A percentile compares a stretch with the other conserved stretches of the same genome.
phyloP scores from a whole-genome alignment of 2,329 filamentous ascomycete genomes.

The Nothopassalora personata region DNA sequence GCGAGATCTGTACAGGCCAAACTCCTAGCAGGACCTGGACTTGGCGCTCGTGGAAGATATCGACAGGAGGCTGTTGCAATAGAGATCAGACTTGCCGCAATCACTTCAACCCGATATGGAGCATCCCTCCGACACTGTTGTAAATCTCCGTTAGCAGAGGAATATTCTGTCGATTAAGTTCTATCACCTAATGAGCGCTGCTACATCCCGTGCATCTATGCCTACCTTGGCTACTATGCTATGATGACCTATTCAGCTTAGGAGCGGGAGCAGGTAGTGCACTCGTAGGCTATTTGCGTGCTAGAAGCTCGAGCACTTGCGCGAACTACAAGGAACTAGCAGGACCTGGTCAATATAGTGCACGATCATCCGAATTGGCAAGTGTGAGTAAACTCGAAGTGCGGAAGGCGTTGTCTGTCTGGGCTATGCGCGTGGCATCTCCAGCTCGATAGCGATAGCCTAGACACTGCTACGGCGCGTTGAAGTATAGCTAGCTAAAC shows the following conservation, averaged over 20 bases:
- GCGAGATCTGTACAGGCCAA: constrained; percentile 9
- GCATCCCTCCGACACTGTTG: background rate
- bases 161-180: constrained; percentile 9
- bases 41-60: constrained; percentile 4
- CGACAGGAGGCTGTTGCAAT: constrained; percentile 8
- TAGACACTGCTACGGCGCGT: too few relatives aligned
- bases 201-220: constrained; percentile 9
- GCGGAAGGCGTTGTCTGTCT: too few relatives aligned
- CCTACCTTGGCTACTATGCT: constrained; percentile 1
- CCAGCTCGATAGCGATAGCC: too few relatives aligned
- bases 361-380: constrained; percentile 9
- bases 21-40: background rate
- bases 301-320: constrained; percentile 7
- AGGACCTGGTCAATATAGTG: constrained; percentile 2
- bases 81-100: constrained; percentile 7
- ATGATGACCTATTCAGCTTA: background rate
- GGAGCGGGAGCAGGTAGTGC: constrained; percentile 2
- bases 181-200: constrained; percentile 7
- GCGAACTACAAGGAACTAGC: constrained; percentile 4
- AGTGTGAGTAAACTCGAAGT: background rate
- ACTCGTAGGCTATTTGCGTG: constrained; percentile 7
- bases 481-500: too few relatives aligned
- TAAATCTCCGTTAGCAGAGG: background rate
- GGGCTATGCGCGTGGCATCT: too few relatives aligned
- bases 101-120: constrained; percentile 10